These are phyloP conservation scores for Mycena amicta DNA, from an alignment of 768 basidiomycete species.

Conservation along the genomic window DNA sequence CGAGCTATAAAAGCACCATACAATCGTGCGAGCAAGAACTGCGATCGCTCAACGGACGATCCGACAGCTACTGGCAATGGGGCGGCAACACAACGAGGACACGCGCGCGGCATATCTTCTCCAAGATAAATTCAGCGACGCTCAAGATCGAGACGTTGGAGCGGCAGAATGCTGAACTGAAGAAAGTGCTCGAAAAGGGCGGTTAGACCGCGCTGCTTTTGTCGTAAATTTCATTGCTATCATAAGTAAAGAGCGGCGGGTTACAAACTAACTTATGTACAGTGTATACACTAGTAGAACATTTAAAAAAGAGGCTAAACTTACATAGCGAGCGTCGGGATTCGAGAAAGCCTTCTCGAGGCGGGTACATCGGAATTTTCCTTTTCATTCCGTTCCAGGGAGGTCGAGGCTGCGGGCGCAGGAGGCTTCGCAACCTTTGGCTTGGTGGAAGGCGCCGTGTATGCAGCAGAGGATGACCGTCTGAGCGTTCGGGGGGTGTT, in stretches of 20 bases:
- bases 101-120: conserved; percentile 67
- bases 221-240: not conserved
- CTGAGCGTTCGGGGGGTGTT: conserved; percentile 31
- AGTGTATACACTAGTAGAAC: not conserved
- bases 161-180: conserved; percentile 68
- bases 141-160: conserved; percentile 72
- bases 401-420: conserved; percentile 14
- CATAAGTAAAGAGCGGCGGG: not conserved
- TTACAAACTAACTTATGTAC: not conserved
- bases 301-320: not conserved
- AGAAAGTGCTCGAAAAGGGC: conserved; percentile 53
- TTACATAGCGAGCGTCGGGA: conserved; percentile 21
- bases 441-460: conserved; percentile 5
- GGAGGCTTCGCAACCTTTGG: conserved; percentile 31
- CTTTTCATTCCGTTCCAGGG: conserved; percentile 15
- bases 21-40: conserved; percentile 79
- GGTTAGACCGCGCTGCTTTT: no score
- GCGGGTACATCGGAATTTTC: conserved; percentile 18
- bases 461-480: conserved; percentile 12
- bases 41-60: conserved; percentile 56
- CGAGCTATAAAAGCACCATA: conserved; percentile 63
- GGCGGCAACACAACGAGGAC: conserved; percentile 50
- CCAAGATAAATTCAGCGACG: conserved; percentile 74
- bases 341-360: conserved; percentile 13
- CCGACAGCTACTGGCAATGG: conserved; percentile 46